Conservation (phyloP, 257 asterid species). For the Forsythia viridissima region DNA sequence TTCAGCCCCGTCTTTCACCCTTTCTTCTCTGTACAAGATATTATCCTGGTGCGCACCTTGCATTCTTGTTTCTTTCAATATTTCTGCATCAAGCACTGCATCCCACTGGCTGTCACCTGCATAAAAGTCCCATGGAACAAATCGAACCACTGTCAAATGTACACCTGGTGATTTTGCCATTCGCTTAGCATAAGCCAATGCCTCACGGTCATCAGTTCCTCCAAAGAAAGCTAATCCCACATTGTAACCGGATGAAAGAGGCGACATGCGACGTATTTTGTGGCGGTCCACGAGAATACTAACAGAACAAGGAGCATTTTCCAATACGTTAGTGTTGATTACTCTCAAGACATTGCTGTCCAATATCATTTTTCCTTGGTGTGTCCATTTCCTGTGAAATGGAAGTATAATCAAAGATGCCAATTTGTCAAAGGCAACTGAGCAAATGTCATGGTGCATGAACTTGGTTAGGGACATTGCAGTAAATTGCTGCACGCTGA, state of each 20-base stretch:
- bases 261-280: conserved; percentile 36
- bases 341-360: conserved; percentile 56
- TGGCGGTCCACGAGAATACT: conserved; percentile 79
- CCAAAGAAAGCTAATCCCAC: conserved; percentile 77
- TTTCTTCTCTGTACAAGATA: conserved; percentile 64
- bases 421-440: conserved; percentile 63
- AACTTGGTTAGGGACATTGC: conserved; percentile 64
- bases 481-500: conserved; percentile 54
- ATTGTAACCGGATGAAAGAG: conserved; percentile 31
- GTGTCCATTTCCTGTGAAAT: conserved; percentile 76
- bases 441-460: conserved; percentile 80
- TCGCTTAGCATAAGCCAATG: conserved; percentile 62
- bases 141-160: conserved; percentile 59
- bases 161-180: conserved; percentile 60
- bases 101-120: conserved; percentile 79
- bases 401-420: conserved; percentile 68
- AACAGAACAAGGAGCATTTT: conserved; percentile 83
- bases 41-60: conserved; percentile 64
- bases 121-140: conserved; percentile 57
- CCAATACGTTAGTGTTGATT: conserved; percentile 60
- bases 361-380: conserved; percentile 56
- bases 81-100: conserved; percentile 74
- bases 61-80: conserved; percentile 69
- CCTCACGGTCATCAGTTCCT: conserved; percentile 84
- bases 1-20: conserved; percentile 89